These are phyloP conservation scores for Podaxis sp. DNA, from an alignment of 768 basidiomycete species.

Conservation along the genomic window DNA sequence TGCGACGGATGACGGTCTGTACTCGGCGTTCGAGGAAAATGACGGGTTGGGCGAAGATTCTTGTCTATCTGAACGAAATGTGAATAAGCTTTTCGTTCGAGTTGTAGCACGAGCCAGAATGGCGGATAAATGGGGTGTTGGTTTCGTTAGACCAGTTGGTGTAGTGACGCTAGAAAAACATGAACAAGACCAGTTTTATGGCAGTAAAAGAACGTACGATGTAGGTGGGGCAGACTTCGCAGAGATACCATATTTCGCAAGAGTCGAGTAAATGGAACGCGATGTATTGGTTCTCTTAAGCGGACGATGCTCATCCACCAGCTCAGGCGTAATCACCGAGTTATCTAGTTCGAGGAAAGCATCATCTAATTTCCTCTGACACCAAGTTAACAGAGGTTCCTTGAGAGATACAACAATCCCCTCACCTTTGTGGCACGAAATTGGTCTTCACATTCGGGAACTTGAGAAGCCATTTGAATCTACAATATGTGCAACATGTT, in stretches of 20 bases:
- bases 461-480: not conserved
- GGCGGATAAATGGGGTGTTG: conserved; percentile 65
- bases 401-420: not conserved
- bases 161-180: conserved; percentile 9
- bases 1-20: conserved; percentile 71
- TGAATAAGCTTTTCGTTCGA: conserved; percentile 45
- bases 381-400: not conserved
- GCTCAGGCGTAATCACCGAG: conserved; percentile 42
- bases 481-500: not conserved
- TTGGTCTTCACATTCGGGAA: not conserved
- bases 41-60: conserved; percentile 25
- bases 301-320: conserved; percentile 34
- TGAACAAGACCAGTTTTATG: not conserved
- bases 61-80: conserved; percentile 36
- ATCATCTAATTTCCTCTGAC: conserved; percentile 77
- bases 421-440: conserved; percentile 38
- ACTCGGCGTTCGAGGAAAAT: conserved; percentile 47
- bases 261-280: conserved; percentile 69
- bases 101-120: conserved; percentile 65
- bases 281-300: conserved; percentile 48
- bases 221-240: not conserved
- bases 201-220: not conserved
- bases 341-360: conserved; percentile 69
- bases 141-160: conserved; percentile 35
- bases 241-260: conserved; percentile 69